Percentiles rank a stretch among this genome's conserved stretches.
phyloP scores from a whole-genome alignment of 2,329 filamentous ascomycete species.

The Beauveria sp. region DNA sequence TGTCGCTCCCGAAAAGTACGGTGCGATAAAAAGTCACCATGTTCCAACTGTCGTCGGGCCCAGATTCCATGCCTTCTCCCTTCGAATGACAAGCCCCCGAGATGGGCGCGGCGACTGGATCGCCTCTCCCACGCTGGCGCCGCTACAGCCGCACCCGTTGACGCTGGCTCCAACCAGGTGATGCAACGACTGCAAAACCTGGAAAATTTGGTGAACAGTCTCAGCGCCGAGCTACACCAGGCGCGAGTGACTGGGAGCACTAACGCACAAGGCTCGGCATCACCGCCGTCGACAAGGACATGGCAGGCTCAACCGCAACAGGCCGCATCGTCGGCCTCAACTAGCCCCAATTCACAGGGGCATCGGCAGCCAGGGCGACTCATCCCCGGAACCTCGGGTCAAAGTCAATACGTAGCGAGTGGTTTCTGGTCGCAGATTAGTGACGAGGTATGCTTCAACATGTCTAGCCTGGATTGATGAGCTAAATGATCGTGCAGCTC shows the following conservation, averaged over 20 bases:
- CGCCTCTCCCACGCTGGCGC: constrained; percentile 25
- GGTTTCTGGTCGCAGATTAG: constrained; percentile 50
- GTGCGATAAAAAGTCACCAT: constrained; percentile 49
- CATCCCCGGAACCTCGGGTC: constrained; percentile 16
- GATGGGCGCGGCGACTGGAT: constrained; percentile 47
- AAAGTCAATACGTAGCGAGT: constrained; percentile 41
- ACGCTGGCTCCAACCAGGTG: constrained; percentile 28
- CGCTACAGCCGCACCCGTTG: constrained; percentile 26
- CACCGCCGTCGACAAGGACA: constrained; percentile 20
- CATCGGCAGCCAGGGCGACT: constrained; percentile 13
- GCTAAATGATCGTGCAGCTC: constrained; percentile 24
- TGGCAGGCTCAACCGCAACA: constrained; percentile 21
- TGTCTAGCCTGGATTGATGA: neutral
- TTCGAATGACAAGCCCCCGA: constrained; percentile 40
- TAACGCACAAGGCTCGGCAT: constrained; percentile 7
- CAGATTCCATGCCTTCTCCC: constrained; percentile 46
- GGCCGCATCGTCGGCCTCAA: constrained; percentile 14
- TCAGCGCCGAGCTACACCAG: constrained; percentile 37
- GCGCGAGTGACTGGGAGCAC: constrained; percentile 26
- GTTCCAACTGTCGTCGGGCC: constrained; percentile 47
- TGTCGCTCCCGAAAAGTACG: constrained; percentile 50
- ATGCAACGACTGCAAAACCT: constrained; percentile 43
- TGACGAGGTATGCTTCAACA: constrained; percentile 38
- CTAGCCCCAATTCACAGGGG: constrained; percentile 14
- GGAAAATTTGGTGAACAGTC: constrained; percentile 43